Evolutionary conservation across 83 land plant genomes (phyloP).

Genomic region (Thuja plicata): DNA sequence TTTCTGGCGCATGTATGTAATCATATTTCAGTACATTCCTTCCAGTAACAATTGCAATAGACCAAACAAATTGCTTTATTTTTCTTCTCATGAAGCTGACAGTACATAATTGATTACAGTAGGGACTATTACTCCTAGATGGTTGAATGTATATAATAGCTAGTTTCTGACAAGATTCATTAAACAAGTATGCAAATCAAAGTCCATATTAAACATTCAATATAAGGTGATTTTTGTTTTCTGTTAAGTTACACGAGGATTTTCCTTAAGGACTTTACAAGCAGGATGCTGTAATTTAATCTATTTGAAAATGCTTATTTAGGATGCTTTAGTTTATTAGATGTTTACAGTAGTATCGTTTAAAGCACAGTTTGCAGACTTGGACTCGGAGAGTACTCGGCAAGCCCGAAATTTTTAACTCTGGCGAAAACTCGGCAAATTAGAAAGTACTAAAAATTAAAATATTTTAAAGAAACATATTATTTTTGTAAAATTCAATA

Average conservation of each 20-base stretch:
- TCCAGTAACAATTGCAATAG: background rate
- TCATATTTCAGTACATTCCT: background rate
- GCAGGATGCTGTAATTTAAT: too few species aligned
- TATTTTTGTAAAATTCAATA: too few species aligned
- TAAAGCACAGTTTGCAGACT: too few species aligned
- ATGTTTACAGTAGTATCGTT: too few species aligned
- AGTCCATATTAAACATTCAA: background rate
- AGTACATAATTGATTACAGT: too few species aligned
- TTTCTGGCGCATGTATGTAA: background rate
- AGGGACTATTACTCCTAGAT: background rate
- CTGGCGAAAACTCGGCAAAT: too few species aligned
- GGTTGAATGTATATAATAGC: background rate
- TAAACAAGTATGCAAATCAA: background rate
- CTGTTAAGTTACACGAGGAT: background rate
- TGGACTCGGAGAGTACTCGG: too few species aligned
- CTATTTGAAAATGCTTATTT: too few species aligned
- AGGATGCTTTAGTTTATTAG: too few species aligned
- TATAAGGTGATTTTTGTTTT: background rate
- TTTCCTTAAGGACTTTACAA: background rate
- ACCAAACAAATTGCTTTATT: background rate
- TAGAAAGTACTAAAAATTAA: too few species aligned
- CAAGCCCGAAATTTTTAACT: too few species aligned
- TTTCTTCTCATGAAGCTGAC: background rate
- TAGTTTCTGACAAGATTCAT: background rate
- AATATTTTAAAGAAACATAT: too few species aligned